These are phyloP conservation scores for Aristolochia californica DNA, from an alignment of 164 flowering plant species.

Conservation along the genomic window DNA sequence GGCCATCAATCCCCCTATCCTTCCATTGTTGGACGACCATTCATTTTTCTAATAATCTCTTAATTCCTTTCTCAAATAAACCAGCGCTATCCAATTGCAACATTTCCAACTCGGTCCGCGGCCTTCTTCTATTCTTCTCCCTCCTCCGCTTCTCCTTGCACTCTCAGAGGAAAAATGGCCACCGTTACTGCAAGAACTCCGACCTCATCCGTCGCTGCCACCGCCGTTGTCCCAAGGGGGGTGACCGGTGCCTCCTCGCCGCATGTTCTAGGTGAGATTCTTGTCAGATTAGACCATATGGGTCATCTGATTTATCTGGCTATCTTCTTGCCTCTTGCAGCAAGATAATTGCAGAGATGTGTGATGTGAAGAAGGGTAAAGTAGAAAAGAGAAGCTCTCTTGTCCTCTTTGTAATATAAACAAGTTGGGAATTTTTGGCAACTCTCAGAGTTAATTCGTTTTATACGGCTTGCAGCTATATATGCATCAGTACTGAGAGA, in stretches of 20 bases:
- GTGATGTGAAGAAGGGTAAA: background rate
- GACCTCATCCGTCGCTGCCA: slow-evolving; percentile 17
- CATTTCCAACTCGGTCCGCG: too few relatives aligned
- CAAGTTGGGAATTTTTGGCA: too few relatives aligned
- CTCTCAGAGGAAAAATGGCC: slow-evolving; percentile 27
- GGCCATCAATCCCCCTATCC: background rate
- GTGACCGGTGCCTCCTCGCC: slow-evolving; percentile 11
- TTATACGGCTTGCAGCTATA: too few relatives aligned
- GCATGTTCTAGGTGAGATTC: slow-evolving; percentile 29
- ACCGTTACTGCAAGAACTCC: slow-evolving; percentile 26
- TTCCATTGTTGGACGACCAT: background rate
- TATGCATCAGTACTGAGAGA: too few relatives aligned
- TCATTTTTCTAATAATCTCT: background rate
- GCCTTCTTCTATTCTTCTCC: background rate
- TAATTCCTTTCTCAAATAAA: background rate
- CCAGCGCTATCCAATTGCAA: background rate
- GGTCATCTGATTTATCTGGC: background rate
- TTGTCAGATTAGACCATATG: too few relatives aligned
- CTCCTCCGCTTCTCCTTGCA: background rate
- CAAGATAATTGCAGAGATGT: background rate
- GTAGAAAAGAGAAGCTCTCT: too few relatives aligned
- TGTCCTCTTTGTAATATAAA: too few relatives aligned
- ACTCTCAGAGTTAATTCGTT: too few relatives aligned
- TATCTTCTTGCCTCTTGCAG: too few relatives aligned
- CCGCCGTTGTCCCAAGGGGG: slow-evolving; percentile 14